Percentiles rank a stretch among this genome's conserved stretches.
Conservation (phyloP, 148 eudicot genomes). For the Rhododendron ovatum region DNA sequence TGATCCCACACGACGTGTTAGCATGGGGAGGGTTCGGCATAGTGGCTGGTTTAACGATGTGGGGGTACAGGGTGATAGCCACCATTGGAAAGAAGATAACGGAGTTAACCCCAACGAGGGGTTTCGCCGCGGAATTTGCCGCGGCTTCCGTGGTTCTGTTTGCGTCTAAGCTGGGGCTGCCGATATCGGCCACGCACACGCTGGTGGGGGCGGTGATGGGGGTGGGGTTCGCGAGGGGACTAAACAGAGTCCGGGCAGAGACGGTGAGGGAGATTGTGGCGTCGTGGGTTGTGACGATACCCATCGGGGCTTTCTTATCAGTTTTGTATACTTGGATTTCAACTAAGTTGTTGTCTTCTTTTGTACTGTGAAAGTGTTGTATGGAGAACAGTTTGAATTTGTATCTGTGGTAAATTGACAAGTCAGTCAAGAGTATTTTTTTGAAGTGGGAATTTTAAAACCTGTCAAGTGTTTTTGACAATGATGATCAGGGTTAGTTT, state of each 20-base stretch:
- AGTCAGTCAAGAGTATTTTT: not conserved
- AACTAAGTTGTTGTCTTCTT: slow-evolving; percentile 51
- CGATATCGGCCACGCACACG: slow-evolving; percentile 92
- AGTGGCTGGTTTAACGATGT: slow-evolving; percentile 88
- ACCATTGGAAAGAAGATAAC: slow-evolving; percentile 95
- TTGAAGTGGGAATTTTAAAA: not conserved
- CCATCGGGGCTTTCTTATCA: slow-evolving; percentile 61
- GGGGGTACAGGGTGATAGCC: slow-evolving; percentile 94
- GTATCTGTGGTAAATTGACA: not conserved
- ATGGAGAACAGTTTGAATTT: not conserved
- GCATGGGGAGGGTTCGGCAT: slow-evolving; percentile 99
- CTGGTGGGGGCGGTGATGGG: slow-evolving; percentile 99
- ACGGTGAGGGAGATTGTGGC: slow-evolving; percentile 26
- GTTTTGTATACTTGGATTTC: slow-evolving; percentile 71
- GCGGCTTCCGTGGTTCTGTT: slow-evolving; percentile 90
- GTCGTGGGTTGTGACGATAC: slow-evolving; percentile 49
- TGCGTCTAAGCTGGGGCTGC: slow-evolving; percentile 87
- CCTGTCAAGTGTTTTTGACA: not conserved
- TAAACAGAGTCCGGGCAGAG: slow-evolving; percentile 56
- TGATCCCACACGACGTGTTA: slow-evolving; percentile 69
- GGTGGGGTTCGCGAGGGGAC: slow-evolving; percentile 92
- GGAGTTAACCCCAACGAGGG: slow-evolving; percentile 84
- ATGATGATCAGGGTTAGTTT: not conserved
- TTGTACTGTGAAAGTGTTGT: slow-evolving; percentile 32
- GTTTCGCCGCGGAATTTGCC: slow-evolving; percentile 97